These are phyloP conservation scores for Gynandropsis gynandra DNA, from an alignment of 345 rosid genomes.

Conservation along the genomic window DNA sequence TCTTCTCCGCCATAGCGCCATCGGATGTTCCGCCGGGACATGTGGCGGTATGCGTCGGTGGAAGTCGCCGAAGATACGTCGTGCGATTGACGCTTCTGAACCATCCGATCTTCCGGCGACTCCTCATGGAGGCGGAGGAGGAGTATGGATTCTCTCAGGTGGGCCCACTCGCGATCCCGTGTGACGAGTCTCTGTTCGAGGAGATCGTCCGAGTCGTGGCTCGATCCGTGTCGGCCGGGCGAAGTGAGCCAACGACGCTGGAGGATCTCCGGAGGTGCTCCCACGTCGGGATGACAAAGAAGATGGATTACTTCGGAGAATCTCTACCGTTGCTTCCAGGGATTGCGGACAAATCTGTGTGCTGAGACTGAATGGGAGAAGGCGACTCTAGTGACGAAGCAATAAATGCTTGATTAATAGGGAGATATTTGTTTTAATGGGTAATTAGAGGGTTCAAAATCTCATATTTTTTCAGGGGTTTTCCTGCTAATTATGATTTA, in stretches of 20 bases:
- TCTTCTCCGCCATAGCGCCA: no score
- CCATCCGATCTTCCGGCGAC: conserved; percentile 64
- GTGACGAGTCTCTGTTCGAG: conserved; percentile 73
- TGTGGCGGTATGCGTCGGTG: conserved; percentile 72
- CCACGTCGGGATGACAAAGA: conserved; percentile 34
- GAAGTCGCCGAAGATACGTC: conserved; percentile 43
- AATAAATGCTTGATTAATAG: no score
- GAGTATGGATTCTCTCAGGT: conserved; percentile 66
- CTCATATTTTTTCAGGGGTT: no score
- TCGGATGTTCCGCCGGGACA: conserved; percentile 78
- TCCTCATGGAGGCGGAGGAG: conserved; percentile 72
- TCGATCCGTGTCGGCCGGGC: conserved; percentile 23
- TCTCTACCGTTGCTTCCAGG: conserved; percentile 61
- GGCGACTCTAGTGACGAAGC: no score
- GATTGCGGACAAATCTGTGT: conserved; percentile 32
- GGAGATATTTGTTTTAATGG: no score
- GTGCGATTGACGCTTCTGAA: conserved; percentile 73
- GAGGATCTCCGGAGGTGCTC: conserved; percentile 57
- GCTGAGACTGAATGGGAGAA: conserved; percentile 2
- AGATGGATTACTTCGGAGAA: conserved; percentile 29
- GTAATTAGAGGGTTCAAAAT: no score
- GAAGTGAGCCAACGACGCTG: conserved; percentile 25
- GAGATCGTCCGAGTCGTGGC: conserved; percentile 47
- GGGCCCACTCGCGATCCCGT: conserved; percentile 75
- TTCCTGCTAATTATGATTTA: background rate